Evolutionary conservation across 768 basidiomycete species (phyloP).

Genomic region (Mycena belliarum): DNA sequence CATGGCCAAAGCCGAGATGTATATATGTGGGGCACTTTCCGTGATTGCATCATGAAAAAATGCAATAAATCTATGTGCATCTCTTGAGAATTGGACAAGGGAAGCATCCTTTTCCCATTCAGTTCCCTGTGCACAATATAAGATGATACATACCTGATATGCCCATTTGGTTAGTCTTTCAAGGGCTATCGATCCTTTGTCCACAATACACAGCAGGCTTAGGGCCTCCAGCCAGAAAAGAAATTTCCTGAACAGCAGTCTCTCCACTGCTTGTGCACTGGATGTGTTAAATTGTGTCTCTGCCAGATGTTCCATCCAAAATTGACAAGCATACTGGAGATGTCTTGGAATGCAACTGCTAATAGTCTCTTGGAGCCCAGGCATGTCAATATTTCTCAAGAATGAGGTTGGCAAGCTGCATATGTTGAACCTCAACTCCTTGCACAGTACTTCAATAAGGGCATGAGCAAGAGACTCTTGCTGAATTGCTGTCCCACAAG

Average conservation of each 20-base stretch:
- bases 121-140: neutral
- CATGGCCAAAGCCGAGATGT: neutral
- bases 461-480: too few relatives aligned
- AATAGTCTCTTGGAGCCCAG: neutral
- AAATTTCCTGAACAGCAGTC: constrained; percentile 1
- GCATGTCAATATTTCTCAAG: neutral
- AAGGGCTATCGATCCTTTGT: neutral
- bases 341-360: neutral
- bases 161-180: too few relatives aligned
- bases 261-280: neutral
- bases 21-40: neutral
- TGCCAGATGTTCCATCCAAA: constrained; percentile 11
- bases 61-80: neutral
- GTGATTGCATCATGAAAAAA: too few relatives aligned
- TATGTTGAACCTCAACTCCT: constrained; percentile 10
- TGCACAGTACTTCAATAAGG: neutral
- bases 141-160: too few relatives aligned
- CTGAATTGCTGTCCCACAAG: too few relatives aligned
- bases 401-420: constrained; percentile 4
- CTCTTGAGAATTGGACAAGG: neutral
- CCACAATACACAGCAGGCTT: neutral
- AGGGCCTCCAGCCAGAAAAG: constrained; percentile 8
- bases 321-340: constrained; percentile 15
- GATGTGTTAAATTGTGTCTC: neutral
- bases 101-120: neutral